Conservation (phyloP, 306 rosid species). For the Calophaca sinica region DNA sequence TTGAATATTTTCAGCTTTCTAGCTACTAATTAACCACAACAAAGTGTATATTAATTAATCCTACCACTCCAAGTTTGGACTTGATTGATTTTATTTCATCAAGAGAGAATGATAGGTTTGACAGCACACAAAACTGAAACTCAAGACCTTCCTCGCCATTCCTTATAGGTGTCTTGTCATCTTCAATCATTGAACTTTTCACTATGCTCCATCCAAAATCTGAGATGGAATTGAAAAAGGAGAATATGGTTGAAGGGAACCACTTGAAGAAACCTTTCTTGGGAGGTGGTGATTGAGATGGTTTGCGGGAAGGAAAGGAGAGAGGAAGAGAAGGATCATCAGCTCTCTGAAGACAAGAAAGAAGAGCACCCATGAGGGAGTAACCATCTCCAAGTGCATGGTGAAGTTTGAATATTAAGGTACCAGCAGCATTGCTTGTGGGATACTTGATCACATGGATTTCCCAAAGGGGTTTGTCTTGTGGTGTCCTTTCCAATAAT, state of each 20-base stretch:
- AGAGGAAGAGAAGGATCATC: constrained; percentile 66
- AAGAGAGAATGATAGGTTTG: constrained; percentile 54
- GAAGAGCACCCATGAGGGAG: constrained; percentile 65
- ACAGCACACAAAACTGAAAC: constrained; percentile 41
- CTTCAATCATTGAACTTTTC: constrained; percentile 46
- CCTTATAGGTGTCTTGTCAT: constrained; percentile 61
- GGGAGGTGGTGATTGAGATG: background rate
- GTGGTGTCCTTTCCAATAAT: constrained; percentile 38
- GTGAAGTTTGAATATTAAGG: constrained; percentile 58
- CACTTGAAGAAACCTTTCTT: background rate
- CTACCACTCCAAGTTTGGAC: constrained; percentile 66
- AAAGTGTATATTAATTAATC: background rate
- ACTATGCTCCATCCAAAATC: constrained; percentile 56
- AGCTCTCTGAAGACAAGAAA: constrained; percentile 64
- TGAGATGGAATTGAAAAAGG: constrained; percentile 34
- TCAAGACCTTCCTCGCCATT: constrained; percentile 48
- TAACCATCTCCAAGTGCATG: constrained; percentile 80
- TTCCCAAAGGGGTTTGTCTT: constrained; percentile 65
- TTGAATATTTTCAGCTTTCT: background rate
- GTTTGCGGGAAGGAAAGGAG: constrained; percentile 53
- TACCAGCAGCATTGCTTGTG: constrained; percentile 57
- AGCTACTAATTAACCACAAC: no score
- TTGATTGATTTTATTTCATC: constrained; percentile 53
- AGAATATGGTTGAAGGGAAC: constrained; percentile 32
- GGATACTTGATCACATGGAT: constrained; percentile 65